A percentile compares a stretch with the other conserved stretches of the same genome.
Evolutionary conservation across 2,329 filamentous ascomycete species (phyloP).

Genomic region (Fusarium denticulatum): DNA sequence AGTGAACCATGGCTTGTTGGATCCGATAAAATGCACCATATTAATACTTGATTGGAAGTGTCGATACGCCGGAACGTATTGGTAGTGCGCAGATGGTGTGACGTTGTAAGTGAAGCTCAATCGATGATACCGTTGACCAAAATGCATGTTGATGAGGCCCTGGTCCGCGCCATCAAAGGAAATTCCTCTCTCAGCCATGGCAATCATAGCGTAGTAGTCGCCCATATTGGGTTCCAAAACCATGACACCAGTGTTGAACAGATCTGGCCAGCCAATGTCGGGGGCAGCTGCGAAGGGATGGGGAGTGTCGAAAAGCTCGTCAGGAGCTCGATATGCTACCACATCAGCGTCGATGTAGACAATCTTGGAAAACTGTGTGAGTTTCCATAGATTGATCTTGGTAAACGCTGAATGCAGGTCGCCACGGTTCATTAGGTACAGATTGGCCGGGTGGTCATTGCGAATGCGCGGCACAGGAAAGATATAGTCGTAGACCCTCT

Average conservation of each 20-base stretch:
- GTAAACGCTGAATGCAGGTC: conserved; percentile 95
- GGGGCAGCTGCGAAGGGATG: conserved; percentile 77
- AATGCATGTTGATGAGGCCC: conserved; percentile 94
- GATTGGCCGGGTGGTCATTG: conserved; percentile 81
- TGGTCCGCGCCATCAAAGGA: conserved; percentile 98
- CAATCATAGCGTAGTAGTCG: conserved; percentile 85
- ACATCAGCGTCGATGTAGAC: conserved; percentile 96
- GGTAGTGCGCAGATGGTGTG: conserved; percentile 95
- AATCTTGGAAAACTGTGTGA: conserved; percentile 88
- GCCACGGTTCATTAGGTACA: conserved; percentile 89
- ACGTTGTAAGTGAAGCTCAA: conserved; percentile 97
- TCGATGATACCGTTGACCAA: conserved; percentile 82
- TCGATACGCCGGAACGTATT: conserved; percentile 93
- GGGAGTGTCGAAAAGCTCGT: conserved; percentile 83
- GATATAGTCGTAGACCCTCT: conserved; percentile 88
- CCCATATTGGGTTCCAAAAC: conserved; percentile 85
- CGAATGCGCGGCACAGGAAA: conserved; percentile 84
- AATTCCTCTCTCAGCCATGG: conserved; percentile 84
- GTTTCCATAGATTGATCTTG: conserved; percentile 94
- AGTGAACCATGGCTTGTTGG: conserved; percentile 86
- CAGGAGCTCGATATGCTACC: conserved; percentile 87
- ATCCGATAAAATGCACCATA: conserved; percentile 93
- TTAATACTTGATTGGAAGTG: conserved; percentile 92
- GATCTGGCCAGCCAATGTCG: conserved; percentile 97
- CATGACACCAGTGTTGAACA: conserved; percentile 99